Evolutionary conservation across 345 rosid species (phyloP).

Genomic region (Nasturtium officinale): DNA sequence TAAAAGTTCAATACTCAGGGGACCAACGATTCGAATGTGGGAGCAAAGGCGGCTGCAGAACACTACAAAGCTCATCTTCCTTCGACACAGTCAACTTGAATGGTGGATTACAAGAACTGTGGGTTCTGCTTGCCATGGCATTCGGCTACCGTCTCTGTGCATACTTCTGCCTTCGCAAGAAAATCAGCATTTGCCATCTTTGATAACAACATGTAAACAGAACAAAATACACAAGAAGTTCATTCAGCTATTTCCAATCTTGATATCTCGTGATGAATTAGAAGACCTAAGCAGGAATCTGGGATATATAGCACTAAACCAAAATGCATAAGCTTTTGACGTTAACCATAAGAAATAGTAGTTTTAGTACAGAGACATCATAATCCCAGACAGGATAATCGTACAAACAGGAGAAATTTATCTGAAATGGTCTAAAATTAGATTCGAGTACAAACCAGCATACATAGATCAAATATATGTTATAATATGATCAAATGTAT

Average conservation of each 20-base stretch:
- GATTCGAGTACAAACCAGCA: background rate
- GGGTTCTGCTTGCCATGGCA: constrained; percentile 87
- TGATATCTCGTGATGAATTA: constrained; percentile 22
- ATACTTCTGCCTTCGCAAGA: constrained; percentile 69
- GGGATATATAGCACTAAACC: constrained; percentile 5
- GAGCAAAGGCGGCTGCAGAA: constrained; percentile 74
- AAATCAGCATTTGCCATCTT: constrained; percentile 62
- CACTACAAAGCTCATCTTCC: constrained; percentile 74
- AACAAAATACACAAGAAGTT: background rate
- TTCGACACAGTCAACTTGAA: constrained; percentile 74
- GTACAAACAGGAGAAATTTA: too few species aligned
- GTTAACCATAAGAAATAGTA: constrained; percentile 16
- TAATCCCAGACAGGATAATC: constrained; percentile 21
- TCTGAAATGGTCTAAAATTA: too few species aligned
- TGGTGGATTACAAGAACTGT: constrained; percentile 87
- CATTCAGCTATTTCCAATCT: constrained; percentile 26
- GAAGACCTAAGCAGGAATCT: constrained; percentile 1
- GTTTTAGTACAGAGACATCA: constrained; percentile 25
- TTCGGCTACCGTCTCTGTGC: constrained; percentile 66
- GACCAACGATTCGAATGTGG: constrained; percentile 71
- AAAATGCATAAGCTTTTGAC: constrained; percentile 24
- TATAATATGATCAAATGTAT: too few species aligned
- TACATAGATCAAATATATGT: background rate
- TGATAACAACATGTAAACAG: constrained; percentile 36
- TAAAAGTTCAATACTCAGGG: constrained; percentile 83